A percentile compares a stretch with the other conserved stretches of the same genome.
phyloP scores from a whole-genome alignment of 495 filamentous ascomycete species.

The Hyaloscypha bicolor region DNA sequence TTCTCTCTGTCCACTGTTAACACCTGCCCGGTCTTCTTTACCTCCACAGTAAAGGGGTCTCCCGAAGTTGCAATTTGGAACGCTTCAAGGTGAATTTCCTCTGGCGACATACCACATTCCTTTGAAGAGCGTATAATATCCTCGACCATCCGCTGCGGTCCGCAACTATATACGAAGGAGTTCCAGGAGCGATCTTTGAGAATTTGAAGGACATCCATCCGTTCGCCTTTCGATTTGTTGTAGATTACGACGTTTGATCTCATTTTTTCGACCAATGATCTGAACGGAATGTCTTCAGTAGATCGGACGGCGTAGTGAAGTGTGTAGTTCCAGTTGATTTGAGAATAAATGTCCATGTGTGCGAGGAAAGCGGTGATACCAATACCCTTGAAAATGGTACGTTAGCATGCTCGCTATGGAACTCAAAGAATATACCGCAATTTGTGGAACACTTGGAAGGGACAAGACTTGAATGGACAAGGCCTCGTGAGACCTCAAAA shows the following conservation, averaged over 20 bases:
- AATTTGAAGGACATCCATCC: conserved; percentile 48
- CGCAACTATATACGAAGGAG: conserved; percentile 56
- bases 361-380: conserved; percentile 55
- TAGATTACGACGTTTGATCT: conserved; percentile 44
- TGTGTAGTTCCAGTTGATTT: conserved; percentile 45
- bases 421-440: too few species aligned
- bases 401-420: background rate
- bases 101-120: conserved; percentile 40
- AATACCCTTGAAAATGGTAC: conserved; percentile 36
- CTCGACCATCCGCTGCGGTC: conserved; percentile 53
- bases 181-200: conserved; percentile 46
- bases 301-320: conserved; percentile 54
- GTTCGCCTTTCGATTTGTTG: conserved; percentile 46
- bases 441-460: background rate
- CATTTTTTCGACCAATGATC: conserved; percentile 18
- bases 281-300: conserved; percentile 48
- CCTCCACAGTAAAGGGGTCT: conserved; percentile 57
- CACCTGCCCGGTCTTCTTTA: conserved; percentile 33
- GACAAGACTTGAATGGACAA: background rate
- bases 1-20: conserved; percentile 40
- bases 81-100: conserved; percentile 57
- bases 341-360: conserved; percentile 15
- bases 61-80: conserved; percentile 53
- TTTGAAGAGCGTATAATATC: conserved; percentile 42
- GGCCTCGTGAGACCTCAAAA: background rate